Evolutionary conservation across 148 eudicot genomes (phyloP), one percentile per base, ranked within the genome.

Genomic region (Silene uniflora): DNA sequence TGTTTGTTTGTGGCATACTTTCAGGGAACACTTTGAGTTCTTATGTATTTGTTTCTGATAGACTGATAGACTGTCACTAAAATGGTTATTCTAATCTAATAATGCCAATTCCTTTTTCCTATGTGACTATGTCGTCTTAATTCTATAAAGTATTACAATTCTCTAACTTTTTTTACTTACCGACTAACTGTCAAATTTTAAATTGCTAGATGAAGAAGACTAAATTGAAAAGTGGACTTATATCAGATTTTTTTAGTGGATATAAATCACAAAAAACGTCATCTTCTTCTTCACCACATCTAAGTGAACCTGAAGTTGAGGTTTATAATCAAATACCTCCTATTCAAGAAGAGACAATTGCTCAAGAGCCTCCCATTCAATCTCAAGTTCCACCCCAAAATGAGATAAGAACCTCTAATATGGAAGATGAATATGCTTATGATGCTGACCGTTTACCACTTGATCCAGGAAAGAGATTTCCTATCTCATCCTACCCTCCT

Each of bases 261-360:
- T 25, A 35, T 2, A 74, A 74, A 17, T 74, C 77, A 46, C 77
- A 63, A 21, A 74, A 74, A 44, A 0, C 32, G 10, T 74, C 69
- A 0, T 22, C 46, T 63, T 62, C 35, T 10, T 22, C 60, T 7
- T 74, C 60, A 0, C 77, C 77, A 46, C 47, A 17, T 14, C 14
- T 46, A 21, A 60, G 24, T 18, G 69, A 74, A 62, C 42, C 69
- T 62, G 22, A 24, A 70, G 27, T 10, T 63, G 3, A 0, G 10
- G 67, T 25, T 63, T 4, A 6, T 63, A 23, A 63, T 63, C 67
- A 10, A 63, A 47, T 18, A 18, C 23, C 29, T 2, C 47, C 47
- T 0, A 16, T 67, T 67, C 49, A 62, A 22, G 70, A 67, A 18
- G 47, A 18, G 12, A 22, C 39, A 3, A n/a, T 2, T 29, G 24